phyloP scores from a whole-genome alignment of 148 eudicot species.

The Silene latifolia region DNA sequence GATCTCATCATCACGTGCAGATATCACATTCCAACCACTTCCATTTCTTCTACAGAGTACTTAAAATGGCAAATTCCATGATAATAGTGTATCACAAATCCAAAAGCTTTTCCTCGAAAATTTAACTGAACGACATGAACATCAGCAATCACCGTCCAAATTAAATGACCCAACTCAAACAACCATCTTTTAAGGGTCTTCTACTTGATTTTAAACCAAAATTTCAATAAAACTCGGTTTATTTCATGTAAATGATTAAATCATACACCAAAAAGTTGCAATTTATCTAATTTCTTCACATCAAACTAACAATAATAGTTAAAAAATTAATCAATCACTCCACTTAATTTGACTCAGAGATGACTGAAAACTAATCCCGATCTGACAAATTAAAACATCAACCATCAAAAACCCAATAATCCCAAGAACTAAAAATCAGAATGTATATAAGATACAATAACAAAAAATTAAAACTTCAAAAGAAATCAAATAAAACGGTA shows the following conservation, averaged over 20 bases:
- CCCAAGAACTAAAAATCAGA: not conserved
- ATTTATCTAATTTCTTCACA: not conserved
- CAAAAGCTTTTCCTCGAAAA: not conserved
- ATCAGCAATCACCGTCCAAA: not conserved
- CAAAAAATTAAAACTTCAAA: not conserved
- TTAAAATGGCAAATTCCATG: not conserved
- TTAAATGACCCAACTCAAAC: not conserved
- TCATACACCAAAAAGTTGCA: not conserved
- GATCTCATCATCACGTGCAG: too few species aligned
- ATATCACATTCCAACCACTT: not conserved
- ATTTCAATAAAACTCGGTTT: too few species aligned
- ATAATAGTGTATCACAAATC: not conserved
- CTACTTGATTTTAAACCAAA: not conserved
- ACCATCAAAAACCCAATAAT: slow-evolving; percentile 10
- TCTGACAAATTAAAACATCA: slow-evolving; percentile 9
- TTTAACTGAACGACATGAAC: not conserved
- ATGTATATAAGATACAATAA: not conserved
- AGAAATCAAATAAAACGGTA: not conserved
- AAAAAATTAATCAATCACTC: not conserved
- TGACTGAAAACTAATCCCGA: slow-evolving; percentile 7
- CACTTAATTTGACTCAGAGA: not conserved
- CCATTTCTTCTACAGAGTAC: not conserved
- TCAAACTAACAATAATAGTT: not conserved
- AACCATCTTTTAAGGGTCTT: not conserved
- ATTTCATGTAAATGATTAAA: not conserved